Base-by-base conservation (phyloP, 2,329 filamentous ascomycete species). In the Clonostachys byssicola region DNA sequence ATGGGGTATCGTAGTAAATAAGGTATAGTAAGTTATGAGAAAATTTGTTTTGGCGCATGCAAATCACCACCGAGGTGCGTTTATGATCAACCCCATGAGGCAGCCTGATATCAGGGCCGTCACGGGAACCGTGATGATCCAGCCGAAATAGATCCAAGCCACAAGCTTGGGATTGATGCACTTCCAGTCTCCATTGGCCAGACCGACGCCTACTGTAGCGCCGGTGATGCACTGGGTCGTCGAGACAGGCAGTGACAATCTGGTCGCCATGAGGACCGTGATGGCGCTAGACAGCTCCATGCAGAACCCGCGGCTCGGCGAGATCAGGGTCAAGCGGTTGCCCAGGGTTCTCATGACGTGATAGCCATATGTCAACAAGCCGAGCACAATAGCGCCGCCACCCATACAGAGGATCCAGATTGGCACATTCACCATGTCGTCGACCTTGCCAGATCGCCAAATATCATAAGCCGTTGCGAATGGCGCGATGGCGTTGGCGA, bases 361-460 rank as follows among this genome's bases (percentile, higher is more conserved):
- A 61, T 83, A 84, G 9, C 81, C 80, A 54, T 81, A 84, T 12
- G 78, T 81, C 64, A 77, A 70, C 48, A 84, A 67, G 16, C 80
- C 80, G n/a, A 81, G 57, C 42, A 75, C 74, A 20, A 81, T 74
- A 43, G 67, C 64, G 2, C 66, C 60, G 49, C 74, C 74, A 14
- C 74, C 72, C 33, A 75, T 68, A 44, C 70, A 69, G 12, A 78
- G 61, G 49, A 78, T 66, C 73, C 76, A 80, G 38, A 74, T 53
- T 1, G 75, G 75, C n/a, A 75, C 71, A 8, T 62, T 59, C 2
- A 67, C 63, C n/a, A 63, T 55, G 12, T 58, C 60, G 12, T 54
- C 49, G 4, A 73, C 61, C 5, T 56, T 54, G 10, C 75, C 75
- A 2, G 63, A 66, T 5, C 58, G 56, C 70, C 73, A 81, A 34